Conservation (phyloP, 2,329 filamentous ascomycete species). For the Hirsutella rhossiliensis region DNA sequence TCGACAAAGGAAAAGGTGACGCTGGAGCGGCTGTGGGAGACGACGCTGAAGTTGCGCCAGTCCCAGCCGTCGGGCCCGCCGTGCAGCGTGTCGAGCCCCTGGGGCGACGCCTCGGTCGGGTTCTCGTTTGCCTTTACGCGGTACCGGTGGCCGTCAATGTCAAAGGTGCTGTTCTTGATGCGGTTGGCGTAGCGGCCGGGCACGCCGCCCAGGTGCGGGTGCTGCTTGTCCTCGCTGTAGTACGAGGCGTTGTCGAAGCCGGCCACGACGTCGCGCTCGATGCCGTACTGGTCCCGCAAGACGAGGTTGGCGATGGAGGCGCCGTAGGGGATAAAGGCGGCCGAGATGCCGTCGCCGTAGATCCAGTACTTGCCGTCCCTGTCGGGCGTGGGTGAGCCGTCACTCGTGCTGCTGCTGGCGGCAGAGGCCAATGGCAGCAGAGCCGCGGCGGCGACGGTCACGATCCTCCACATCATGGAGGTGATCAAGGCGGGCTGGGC, state of each 20-base stretch:
- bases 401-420: constrained; percentile 4
- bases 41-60: constrained; percentile 65
- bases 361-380: constrained; percentile 61
- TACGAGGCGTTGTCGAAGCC: constrained; percentile 68
- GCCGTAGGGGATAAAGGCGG: constrained; percentile 62
- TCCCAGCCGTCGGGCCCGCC: constrained; percentile 65
- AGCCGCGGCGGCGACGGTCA: constrained; percentile 5
- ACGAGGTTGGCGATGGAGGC: constrained; percentile 61
- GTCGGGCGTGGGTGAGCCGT: constrained; percentile 28
- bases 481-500: too few relatives aligned
- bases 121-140: constrained; percentile 53
- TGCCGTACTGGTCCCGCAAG: constrained; percentile 55
- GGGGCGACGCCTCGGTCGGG: constrained; percentile 32
- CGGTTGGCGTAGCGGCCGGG: constrained; percentile 72
- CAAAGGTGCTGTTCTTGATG: constrained; percentile 65
- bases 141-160: constrained; percentile 50
- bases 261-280: constrained; percentile 57
- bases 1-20: constrained; percentile 70
- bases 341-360: constrained; percentile 51
- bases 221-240: constrained; percentile 51
- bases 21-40: constrained; percentile 50
- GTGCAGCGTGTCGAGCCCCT: constrained; percentile 53
- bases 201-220: constrained; percentile 61
- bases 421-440: constrained; percentile 6
- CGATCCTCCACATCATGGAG: background rate